phyloP scores from a whole-genome alignment of 306 rosid genomes.

The Lagenaria siceraria region DNA sequence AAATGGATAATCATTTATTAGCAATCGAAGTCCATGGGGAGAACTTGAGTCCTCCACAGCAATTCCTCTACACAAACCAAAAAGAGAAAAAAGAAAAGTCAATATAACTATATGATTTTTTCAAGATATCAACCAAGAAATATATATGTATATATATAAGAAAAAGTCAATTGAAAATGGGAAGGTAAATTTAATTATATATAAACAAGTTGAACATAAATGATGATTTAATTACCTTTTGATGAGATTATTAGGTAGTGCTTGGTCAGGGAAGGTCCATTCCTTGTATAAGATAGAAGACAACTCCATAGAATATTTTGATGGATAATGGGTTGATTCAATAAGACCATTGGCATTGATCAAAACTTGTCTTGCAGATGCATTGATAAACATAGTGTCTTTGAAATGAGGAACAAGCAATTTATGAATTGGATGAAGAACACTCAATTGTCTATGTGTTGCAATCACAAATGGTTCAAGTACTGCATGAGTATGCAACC shows the following conservation, averaged over 20 bases:
- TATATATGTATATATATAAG: too few relatives aligned
- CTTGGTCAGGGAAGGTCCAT: constrained; percentile 75
- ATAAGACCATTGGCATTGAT: constrained; percentile 56
- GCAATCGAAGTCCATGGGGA: constrained; percentile 42
- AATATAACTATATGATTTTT: too few relatives aligned
- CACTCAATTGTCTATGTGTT: constrained; percentile 61
- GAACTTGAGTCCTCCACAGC: constrained; percentile 46
- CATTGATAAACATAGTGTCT: constrained; percentile 81
- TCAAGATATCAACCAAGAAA: not conserved
- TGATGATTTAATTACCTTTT: constrained; percentile 48
- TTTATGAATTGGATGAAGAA: constrained; percentile 70
- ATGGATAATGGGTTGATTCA: constrained; percentile 50
- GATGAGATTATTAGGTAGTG: constrained; percentile 60
- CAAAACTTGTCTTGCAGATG: constrained; percentile 51
- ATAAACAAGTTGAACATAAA: too few relatives aligned
- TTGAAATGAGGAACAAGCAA: constrained; percentile 68
- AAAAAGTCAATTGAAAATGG: too few relatives aligned
- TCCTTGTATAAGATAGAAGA: constrained; percentile 51
- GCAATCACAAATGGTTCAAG: constrained; percentile 78
- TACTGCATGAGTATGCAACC: constrained; percentile 72
- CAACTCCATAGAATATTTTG: constrained; percentile 54
- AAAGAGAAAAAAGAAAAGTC: not conserved
- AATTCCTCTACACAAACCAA: constrained; percentile 37
- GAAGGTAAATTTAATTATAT: too few relatives aligned
- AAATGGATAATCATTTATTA: constrained; percentile 67